Base-by-base conservation (phyloP, 2,329 filamentous ascomycete species). In the Apiospora arundinis region DNA sequence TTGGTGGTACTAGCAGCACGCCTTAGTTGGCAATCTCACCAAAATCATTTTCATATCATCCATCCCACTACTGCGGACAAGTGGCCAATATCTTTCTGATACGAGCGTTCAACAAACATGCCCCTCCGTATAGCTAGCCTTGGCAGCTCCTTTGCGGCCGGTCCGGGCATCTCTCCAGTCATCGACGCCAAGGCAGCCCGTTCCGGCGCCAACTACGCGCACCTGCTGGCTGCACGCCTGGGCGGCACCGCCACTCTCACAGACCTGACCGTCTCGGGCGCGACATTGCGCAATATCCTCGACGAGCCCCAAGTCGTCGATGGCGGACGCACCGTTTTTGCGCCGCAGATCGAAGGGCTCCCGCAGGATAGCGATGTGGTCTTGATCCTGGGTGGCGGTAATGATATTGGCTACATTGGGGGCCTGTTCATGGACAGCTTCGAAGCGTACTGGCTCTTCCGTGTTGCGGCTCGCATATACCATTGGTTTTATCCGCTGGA, bases 401-500 rank as follows among this genome's bases (percentile, higher is more conserved):
- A 83, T 68, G 82, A 83, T 72, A 76, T 83, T 52, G 77, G 77
- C 2, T 83, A 83, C 71, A 77, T 82, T 44, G 79, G 78, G 3
- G 80, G 80, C 1, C 67, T 83, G n/a, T 78, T 80, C 67, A 72
- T 77, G 5, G 74, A 76, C 48, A 56, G 32, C 25, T 63, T 69
- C 32, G 68, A 37, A 2, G 25, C 68, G 16, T 69, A 69, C 68
- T 49, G 45, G 16, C 2, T 69, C 32, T 32, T 69, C 48, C 68
- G 68, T 25, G 21, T 69, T 2, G 9, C 28, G 32, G 23, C 37
- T n/a, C n/a, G 48, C 25, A 14, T 60, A 9, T 23, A 25, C 9
- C 32, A 28, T 32, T 56, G 68, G 68, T 69, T 69, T 37, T 23
- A 1, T 2, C 37, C 66, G 11, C 5, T 2, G 28, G 40, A 16